phyloP scores from a whole-genome alignment of 176 grass and related monocot species.

The Triticum urartu region DNA sequence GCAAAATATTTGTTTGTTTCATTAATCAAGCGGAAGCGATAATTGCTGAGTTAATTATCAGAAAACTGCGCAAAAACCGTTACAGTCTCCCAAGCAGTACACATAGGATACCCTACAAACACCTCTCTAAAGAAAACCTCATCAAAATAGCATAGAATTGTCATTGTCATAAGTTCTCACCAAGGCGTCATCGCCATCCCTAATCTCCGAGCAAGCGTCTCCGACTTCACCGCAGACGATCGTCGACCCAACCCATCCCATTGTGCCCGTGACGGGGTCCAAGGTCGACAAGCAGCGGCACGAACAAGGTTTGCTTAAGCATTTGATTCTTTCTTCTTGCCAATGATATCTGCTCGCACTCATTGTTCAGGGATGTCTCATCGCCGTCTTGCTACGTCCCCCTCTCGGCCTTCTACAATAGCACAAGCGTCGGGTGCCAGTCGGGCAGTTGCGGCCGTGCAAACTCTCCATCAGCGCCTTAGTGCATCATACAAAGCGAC shows the following conservation, averaged over 20 bases:
- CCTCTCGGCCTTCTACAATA: conserved; percentile 62
- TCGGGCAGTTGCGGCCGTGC: conserved; percentile 52
- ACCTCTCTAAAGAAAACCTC: too few species aligned
- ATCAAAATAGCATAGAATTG: too few species aligned
- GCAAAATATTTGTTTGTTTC: too few species aligned
- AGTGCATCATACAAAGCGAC: conserved; percentile 39
- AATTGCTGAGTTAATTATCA: too few species aligned
- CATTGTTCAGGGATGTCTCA: conserved; percentile 49
- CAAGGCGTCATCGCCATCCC: too few species aligned
- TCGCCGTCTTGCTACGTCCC: conserved; percentile 55
- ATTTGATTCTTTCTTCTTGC: not conserved
- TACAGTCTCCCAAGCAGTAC: too few species aligned
- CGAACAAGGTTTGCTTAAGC: conserved; percentile 50
- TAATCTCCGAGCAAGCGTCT: too few species aligned
- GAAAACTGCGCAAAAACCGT: too few species aligned
- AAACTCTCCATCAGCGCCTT: not conserved
- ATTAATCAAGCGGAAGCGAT: too few species aligned
- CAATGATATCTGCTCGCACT: conserved; percentile 43
- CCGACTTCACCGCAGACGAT: too few species aligned
- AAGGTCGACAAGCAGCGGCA: conserved; percentile 7
- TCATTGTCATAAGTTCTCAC: too few species aligned
- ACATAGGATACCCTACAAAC: too few species aligned
- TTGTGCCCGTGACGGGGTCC: conserved; percentile 36
- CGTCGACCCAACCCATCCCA: not conserved
- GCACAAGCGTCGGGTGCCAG: conserved; percentile 49